Evolutionary conservation across 148 eudicot species (phyloP), one percentile per base, ranked within the genome.

Genomic region (Chenopodium album): DNA sequence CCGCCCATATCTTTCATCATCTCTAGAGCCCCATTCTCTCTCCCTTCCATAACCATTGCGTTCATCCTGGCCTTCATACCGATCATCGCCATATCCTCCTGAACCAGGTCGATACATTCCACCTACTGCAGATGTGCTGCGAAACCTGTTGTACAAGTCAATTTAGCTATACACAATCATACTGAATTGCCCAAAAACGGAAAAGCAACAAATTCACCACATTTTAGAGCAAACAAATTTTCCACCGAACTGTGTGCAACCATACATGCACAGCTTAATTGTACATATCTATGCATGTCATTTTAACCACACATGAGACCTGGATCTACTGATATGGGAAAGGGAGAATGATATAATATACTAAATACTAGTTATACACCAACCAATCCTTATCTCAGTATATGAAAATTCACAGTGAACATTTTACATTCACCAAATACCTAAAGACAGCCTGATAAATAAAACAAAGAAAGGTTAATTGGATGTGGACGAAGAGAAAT

Each of bases 41-140:
- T 93, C 98, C 83, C 93, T 88, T 84, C 94, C 97, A 88, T 93
- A 87, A 48, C 94, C 94, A 87, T 93, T 91, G 56, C 92, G 86
- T 62, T 93, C 97, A 79, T 87, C 90, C 81, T 89, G 87, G 64
- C 86, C 87, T 63, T 85, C 91, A 78, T 84, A 84, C n/a, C 89
- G 88, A 79, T 92, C 94, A 73, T 92, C 93, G 48, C 91, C 93
- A 81, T 89, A 89, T 26, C 92, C 91, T 79, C 89, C 85, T 52
- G 97, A 92, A 80, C 90, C 88, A 77, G 97, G 98, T 80, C 89
- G 90, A 84, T 92, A 87, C 94, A 92, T 94, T 65, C 91, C 90
- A 80, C 98, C 93, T 47, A 66, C 67, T 71, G 73, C 80, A 47
- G 99, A 88, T 82, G 94, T 66, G 84, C 71, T 91, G 82, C 92